Evolutionary conservation across 176 grass and related monocot species (phyloP).

Genomic region (Lolium multiflorum): DNA sequence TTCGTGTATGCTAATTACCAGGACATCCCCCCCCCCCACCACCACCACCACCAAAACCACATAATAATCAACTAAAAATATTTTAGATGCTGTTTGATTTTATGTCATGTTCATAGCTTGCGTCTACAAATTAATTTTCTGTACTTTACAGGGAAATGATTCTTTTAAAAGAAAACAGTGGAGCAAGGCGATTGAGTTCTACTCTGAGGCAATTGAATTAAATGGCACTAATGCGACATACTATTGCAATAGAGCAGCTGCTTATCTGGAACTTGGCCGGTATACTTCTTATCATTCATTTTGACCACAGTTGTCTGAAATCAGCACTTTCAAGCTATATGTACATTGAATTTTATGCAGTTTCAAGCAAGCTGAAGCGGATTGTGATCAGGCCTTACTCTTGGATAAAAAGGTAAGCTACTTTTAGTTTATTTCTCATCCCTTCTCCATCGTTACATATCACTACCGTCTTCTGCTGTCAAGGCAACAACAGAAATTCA

Average conservation of each 20-base stretch:
- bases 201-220: conserved; percentile 84
- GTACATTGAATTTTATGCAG: conserved; percentile 60
- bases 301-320: conserved; percentile 37
- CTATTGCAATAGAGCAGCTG: conserved; percentile 97
- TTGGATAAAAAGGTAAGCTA: conserved; percentile 83
- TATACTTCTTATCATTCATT: conserved; percentile 49
- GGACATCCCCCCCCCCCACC: neutral
- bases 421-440: neutral
- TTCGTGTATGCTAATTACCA: neutral
- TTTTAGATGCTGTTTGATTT: neutral
- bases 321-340: conserved; percentile 12
- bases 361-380: conserved; percentile 84
- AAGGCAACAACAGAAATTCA: neutral
- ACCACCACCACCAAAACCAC: neutral
- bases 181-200: conserved; percentile 82
- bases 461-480: conserved; percentile 34
- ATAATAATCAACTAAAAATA: neutral
- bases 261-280: conserved; percentile 86
- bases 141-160: conserved; percentile 74
- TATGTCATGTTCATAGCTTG: neutral
- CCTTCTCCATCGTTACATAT: neutral
- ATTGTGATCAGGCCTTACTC: conserved; percentile 80
- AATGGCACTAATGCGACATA: conserved; percentile 84
- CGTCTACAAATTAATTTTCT: neutral
- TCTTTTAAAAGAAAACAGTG: conserved; percentile 85